phyloP scores from a whole-genome alignment of 352 stramenopile species.

The Pilasporangium apinafurcum region DNA sequence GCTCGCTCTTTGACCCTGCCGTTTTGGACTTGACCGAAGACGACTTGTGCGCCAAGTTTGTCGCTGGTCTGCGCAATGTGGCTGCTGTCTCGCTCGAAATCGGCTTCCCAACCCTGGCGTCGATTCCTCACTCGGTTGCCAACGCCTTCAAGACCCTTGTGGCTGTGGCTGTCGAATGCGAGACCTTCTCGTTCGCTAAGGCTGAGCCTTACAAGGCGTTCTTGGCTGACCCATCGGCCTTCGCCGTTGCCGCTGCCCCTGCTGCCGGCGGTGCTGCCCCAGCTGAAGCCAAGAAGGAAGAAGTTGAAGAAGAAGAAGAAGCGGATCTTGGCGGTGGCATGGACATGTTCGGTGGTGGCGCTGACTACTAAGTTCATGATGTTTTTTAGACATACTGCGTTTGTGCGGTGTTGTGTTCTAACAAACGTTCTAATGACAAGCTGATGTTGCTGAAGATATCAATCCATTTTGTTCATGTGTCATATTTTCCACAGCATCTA shows the following conservation, averaged over 20 bases:
- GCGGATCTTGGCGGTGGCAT: conserved; percentile 78
- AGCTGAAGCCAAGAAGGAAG: conserved; percentile 47
- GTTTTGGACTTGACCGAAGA: conserved; percentile 98
- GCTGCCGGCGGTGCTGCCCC: conserved; percentile 73
- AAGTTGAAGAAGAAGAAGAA: conserved; percentile 73
- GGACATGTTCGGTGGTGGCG: conserved; percentile 80
- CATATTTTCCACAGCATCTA: too few species aligned
- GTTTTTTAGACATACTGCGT: too few species aligned
- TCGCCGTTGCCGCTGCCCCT: conserved; percentile 82
- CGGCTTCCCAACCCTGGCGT: conserved; percentile 96
- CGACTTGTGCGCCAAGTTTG: conserved; percentile 96
- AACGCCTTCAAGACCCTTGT: conserved; percentile 99
- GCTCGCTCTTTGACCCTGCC: conserved; percentile 97
- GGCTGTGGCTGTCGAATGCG: conserved; percentile 92
- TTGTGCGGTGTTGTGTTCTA: conserved; percentile 2
- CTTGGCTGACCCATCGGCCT: conserved; percentile 92
- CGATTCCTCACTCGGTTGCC: conserved; percentile 97
- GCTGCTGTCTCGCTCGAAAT: conserved; percentile 94
- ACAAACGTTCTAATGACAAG: not conserved
- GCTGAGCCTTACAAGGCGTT: conserved; percentile 96
- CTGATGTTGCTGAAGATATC: conserved; percentile 4
- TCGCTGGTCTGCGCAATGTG: conserved; percentile 90
- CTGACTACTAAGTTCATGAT: conserved; percentile 82
- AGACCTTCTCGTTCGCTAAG: conserved; percentile 97
- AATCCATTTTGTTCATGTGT: too few species aligned